A percentile compares a stretch with the other conserved stretches of the same genome.
These are phyloP conservation scores for Phytopythium helicoides DNA, from an alignment of 352 stramenopile species.

Conservation along the genomic window DNA sequence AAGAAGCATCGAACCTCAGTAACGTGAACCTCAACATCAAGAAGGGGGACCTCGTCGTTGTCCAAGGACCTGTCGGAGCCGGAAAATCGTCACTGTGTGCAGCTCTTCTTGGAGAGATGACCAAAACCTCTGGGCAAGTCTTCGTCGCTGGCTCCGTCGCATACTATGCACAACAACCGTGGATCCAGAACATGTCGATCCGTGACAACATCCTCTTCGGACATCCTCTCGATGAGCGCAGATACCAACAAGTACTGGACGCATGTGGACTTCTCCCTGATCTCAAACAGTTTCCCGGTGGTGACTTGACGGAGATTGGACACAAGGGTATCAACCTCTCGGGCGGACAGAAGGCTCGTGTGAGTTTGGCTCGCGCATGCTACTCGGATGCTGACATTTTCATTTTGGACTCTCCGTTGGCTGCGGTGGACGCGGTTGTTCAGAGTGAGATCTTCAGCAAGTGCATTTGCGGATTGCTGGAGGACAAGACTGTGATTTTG, in stretches of 20 bases:
- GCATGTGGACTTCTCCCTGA: conserved; percentile 88
- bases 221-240: conserved; percentile 36
- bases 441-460: conserved; percentile 89
- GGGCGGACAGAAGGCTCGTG: conserved; percentile 90
- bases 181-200: conserved; percentile 95
- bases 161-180: conserved; percentile 89
- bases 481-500: conserved; percentile 78
- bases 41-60: conserved; percentile 40
- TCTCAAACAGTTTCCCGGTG: conserved; percentile 69
- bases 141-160: conserved; percentile 37
- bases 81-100: conserved; percentile 51
- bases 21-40: conserved; percentile 34
- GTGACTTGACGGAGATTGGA: conserved; percentile 94
- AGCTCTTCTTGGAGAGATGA: conserved; percentile 75
- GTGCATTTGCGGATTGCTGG: conserved; percentile 39
- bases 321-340: conserved; percentile 95
- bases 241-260: conserved; percentile 59
- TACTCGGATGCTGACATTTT: conserved; percentile 68
- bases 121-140: conserved; percentile 27
- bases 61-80: conserved; percentile 39
- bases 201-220: conserved; percentile 96
- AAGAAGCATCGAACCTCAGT: conserved; percentile 11
- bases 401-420: conserved; percentile 92
- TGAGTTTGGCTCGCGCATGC: conserved; percentile 64
- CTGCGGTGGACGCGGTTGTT: conserved; percentile 93